Percentiles rank a stretch among this genome's conserved stretches.
Evolutionary conservation across 257 asterid genomes (phyloP).

Genomic region (Jasminum sambac): DNA sequence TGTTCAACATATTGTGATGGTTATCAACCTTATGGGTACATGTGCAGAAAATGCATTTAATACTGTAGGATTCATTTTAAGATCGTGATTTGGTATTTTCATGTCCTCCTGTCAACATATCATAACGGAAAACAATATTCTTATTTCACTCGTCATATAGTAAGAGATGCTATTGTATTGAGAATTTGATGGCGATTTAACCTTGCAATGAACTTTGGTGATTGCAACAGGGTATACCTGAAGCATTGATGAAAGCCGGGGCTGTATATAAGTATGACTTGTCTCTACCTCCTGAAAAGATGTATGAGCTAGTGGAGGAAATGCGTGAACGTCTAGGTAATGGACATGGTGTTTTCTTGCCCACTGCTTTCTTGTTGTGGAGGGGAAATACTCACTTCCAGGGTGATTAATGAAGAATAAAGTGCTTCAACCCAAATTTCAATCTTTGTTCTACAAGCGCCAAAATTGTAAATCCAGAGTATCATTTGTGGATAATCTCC

Average conservation of each 20-base stretch:
- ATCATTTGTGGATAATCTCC: constrained; percentile 15
- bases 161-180: background rate
- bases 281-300: constrained; percentile 80
- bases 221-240: constrained; percentile 77
- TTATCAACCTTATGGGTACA: background rate
- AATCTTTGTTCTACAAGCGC: background rate
- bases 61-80: background rate
- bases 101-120: background rate
- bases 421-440: too few relatives aligned
- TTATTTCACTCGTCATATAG: background rate
- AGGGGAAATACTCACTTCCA: background rate
- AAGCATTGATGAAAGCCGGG: constrained; percentile 96
- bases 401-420: too few relatives aligned
- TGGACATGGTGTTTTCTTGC: background rate
- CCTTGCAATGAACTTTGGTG: constrained; percentile 13
- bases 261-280: constrained; percentile 89
- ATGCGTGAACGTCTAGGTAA: constrained; percentile 85
- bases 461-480: background rate
- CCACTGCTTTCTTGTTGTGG: constrained; percentile 15
- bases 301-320: constrained; percentile 87
- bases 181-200: background rate
- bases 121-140: background rate
- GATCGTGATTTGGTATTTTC: background rate
- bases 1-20: background rate
- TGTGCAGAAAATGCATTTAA: background rate